Evolutionary conservation across 371 early-diverging fungal genomes (phyloP).

Genomic region (Mucor piriformis): DNA sequence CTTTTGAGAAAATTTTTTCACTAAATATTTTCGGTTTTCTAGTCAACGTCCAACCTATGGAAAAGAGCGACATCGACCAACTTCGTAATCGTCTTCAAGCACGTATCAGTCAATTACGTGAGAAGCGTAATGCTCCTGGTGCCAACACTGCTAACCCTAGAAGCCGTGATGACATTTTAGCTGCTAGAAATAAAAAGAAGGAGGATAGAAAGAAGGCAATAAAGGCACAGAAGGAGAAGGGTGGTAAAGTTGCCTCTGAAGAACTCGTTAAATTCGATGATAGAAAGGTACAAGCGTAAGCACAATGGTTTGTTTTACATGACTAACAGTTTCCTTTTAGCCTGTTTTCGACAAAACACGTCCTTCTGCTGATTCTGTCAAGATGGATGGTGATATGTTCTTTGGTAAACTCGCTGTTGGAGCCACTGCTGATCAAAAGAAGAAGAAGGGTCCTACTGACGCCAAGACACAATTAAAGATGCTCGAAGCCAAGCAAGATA

Average conservation of each 20-base stretch:
- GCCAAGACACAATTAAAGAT: slow-evolving; percentile 75
- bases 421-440: slow-evolving; percentile 32
- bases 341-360: slow-evolving; percentile 8
- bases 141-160: slow-evolving; percentile 49
- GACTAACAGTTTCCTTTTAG: slow-evolving; percentile 3
- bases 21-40: neutral
- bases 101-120: slow-evolving; percentile 70
- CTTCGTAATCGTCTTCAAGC: slow-evolving; percentile 71
- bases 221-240: slow-evolving; percentile 73
- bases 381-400: slow-evolving; percentile 61
- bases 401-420: slow-evolving; percentile 78
- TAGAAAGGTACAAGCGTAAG: slow-evolving; percentile 17
- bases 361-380: slow-evolving; percentile 56
- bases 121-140: slow-evolving; percentile 66
- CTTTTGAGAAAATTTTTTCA: slow-evolving; percentile 4
- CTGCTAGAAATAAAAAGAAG: slow-evolving; percentile 78
- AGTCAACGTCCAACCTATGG: slow-evolving; percentile 40
- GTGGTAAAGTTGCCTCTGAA: slow-evolving; percentile 50
- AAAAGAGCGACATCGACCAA: slow-evolving; percentile 60
- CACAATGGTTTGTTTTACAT: too few species aligned
- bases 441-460: slow-evolving; percentile 78
- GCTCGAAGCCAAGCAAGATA: slow-evolving; percentile 76
- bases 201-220: slow-evolving; percentile 69
- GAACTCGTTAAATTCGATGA: slow-evolving; percentile 56
- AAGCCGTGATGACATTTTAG: slow-evolving; percentile 76